These are phyloP conservation scores for Hibiscus trionum DNA, from an alignment of 345 rosid genomes.

Conservation along the genomic window DNA sequence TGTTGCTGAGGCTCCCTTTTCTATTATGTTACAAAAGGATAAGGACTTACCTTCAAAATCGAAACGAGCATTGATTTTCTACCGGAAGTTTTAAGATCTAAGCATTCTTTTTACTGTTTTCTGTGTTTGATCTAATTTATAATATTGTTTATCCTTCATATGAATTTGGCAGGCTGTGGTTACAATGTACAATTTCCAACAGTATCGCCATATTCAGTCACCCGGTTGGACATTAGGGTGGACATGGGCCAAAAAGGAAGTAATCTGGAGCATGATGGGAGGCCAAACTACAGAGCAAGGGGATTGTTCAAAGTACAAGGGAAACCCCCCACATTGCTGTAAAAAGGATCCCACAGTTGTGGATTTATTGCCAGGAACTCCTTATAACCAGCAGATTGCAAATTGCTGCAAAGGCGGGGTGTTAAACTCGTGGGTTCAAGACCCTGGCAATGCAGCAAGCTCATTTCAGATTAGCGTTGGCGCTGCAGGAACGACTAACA, in stretches of 20 bases:
- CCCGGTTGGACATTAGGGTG: conserved; percentile 91
- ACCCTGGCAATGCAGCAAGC: conserved; percentile 57
- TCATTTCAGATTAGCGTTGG: conserved; percentile 83
- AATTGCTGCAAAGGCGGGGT: conserved; percentile 95
- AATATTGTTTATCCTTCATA: background rate
- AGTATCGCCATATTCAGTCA: conserved; percentile 72
- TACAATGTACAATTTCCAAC: conserved; percentile 73
- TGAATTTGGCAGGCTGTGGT: conserved; percentile 59
- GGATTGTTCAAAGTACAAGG: conserved; percentile 81
- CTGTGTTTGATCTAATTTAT: background rate
- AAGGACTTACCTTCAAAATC: background rate
- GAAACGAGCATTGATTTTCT: background rate
- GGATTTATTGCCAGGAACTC: conserved; percentile 78
- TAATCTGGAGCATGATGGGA: conserved; percentile 81
- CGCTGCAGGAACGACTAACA: conserved; percentile 75
- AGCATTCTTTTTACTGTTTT: background rate
- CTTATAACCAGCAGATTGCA: conserved; percentile 77
- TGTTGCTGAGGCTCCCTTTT: background rate
- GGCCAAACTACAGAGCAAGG: conserved; percentile 84
- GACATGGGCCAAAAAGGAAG: conserved; percentile 89
- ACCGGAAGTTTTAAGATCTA: background rate
- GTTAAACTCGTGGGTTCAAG: conserved; percentile 72
- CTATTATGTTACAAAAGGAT: background rate
- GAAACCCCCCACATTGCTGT: conserved; percentile 74
- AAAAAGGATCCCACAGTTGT: conserved; percentile 73